Evolutionary conservation across 352 stramenopile genomes (phyloP), one percentile per base, ranked within the genome.

Genomic region (Phytophthora multivora): DNA sequence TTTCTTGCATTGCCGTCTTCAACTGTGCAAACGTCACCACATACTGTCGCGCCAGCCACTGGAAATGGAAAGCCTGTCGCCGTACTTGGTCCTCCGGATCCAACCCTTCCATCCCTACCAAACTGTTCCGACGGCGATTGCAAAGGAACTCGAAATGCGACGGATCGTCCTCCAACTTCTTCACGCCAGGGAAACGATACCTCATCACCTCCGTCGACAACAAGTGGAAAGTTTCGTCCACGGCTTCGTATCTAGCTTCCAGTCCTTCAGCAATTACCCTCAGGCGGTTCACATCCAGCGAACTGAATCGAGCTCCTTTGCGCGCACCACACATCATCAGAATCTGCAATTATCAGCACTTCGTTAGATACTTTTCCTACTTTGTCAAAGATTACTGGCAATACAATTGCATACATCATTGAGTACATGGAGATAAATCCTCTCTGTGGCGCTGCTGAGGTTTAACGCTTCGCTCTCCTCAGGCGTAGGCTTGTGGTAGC

Each of bases 401-500:
- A 6, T 19, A n/a, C 4, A 7, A 15, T 33, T 9, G 54, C 73
- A 30, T 81, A 95, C 87, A 56, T 95, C 87, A 31, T 83, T 90
- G 1, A 93, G 72, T 5, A 67, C 66, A 55, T 95, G 87, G n/a
- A 95, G 58, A 49, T 75, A 85, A 19, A 95, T 71, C 1, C 87
- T 75, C 59, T 94, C 87, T 0, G 69, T 86, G 36, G 79, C 81
- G 52, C 83, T 91, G 52, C 75, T 85, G 13, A 95, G 57, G 53
- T 93, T 93, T 31, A 93, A 70, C 38, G 77, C 64, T 26, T 73
- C 56, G 51, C 82, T 81, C 62, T 95, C 87, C 23, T 87, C 74
- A 4, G 69, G 39, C n/a, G 85, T 93, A 5, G 87, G 87, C 26
- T 91, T 91, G 62, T 95, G 87, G 55, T 91, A 95, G n/a, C 87